Base-by-base conservation (phyloP, 2,329 filamentous ascomycete species). In the Hypoxylon sp. region DNA sequence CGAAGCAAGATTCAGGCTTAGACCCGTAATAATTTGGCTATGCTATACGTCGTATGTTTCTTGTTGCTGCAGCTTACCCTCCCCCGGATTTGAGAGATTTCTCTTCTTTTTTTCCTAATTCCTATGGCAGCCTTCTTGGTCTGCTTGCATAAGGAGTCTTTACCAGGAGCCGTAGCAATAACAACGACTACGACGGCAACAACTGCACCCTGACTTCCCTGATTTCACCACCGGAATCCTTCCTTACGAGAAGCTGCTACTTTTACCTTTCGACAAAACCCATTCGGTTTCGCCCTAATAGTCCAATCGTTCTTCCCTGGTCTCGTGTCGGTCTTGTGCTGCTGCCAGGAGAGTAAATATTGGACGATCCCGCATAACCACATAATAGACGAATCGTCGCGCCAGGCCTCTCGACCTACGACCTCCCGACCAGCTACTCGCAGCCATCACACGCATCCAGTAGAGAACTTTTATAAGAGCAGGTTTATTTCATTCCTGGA, bases 321-420 rank as follows among this genome's bases (percentile, higher is more conserved):
- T 44, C 61, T 44, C 61, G 61, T 70, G 53, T 48, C 48, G 27
- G 48, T 61, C 8, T 64, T 72, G 59, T 66, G 64, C 69, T 64
- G 53, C 59, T 63, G 50, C 64, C 66, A 68, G 65, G 48, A 68
- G 69, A 74, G 68, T 72, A 74, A 66, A 71, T 69, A 67, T 66
- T 72, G 69, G 66, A 66, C 69, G 64, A 65, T 75, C 50, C 61
- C 49, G 54, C 66, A 14, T 14, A 5, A 5, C 33, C 33, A 13
- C 33, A 73, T 61, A 61, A 69, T 46, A 65, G 51, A 65, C 49
- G 64, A 59, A 68, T 68, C 59, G 66, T 66, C 73, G 73, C 74
- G 73, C 74, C 70, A 66, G 75, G 74, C 69, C 74, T 68, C 73
- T 64, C 56, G 56, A 70, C 64, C 54, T 68, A 73, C 73, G 74